Evolutionary conservation across 2,329 filamentous ascomycete species (phyloP).

Genomic region (Aspergillus ruber): DNA sequence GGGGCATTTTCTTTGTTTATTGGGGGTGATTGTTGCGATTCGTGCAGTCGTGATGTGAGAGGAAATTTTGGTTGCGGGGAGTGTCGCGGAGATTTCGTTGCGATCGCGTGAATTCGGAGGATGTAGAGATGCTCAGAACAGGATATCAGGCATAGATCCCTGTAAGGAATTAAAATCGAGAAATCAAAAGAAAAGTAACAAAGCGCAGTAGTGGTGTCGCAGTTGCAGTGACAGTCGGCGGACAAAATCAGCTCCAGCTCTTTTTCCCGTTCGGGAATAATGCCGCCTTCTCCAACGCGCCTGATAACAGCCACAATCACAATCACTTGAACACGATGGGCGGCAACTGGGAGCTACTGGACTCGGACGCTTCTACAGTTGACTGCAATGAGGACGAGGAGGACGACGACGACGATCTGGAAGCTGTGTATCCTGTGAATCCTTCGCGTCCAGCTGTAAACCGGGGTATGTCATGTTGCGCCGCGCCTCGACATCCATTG

Average conservation of each 20-base stretch:
- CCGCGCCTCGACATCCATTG: not conserved
- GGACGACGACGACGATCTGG: conserved; percentile 42
- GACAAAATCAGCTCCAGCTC: conserved; percentile 9
- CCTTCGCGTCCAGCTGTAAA: not conserved
- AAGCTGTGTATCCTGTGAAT: conserved; percentile 27
- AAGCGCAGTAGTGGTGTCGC: not conserved
- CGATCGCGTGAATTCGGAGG: too few relatives aligned
- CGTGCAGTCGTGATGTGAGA: not conserved
- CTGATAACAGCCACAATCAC: not conserved
- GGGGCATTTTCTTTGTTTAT: conserved; percentile 60
- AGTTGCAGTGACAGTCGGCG: not conserved
- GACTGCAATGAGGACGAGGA: conserved; percentile 33
- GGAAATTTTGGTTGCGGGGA: not conserved
- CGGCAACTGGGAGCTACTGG: conserved; percentile 17
- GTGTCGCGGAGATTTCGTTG: too few relatives aligned
- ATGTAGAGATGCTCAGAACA: too few relatives aligned
- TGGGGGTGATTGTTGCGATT: not conserved
- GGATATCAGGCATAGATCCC: too few relatives aligned
- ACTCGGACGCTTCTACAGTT: conserved; percentile 20
- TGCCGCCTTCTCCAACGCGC: not conserved
- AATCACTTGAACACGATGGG: conserved; percentile 12
- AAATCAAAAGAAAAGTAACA: not conserved
- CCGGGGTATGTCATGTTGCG: conserved; percentile 8
- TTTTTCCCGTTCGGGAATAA: conserved; percentile 16
- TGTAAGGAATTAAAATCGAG: too few relatives aligned